phyloP scores from a whole-genome alignment of 2,329 filamentous ascomycete genomes.

The Fusarium phyllophilum region DNA sequence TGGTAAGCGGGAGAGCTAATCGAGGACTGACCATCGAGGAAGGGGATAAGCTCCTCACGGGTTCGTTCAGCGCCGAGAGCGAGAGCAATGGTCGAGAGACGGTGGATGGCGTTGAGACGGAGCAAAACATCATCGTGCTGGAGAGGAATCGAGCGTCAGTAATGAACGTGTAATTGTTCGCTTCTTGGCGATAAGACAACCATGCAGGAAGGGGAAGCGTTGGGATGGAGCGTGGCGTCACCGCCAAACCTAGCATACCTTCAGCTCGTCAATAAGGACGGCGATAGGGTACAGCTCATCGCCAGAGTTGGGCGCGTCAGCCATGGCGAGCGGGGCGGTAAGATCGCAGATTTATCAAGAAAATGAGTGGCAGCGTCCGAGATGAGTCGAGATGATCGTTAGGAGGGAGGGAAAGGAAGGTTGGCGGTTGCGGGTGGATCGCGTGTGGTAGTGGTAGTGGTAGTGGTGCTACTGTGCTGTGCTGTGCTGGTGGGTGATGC shows the following conservation, averaged over 20 bases:
- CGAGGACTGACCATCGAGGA: slow-evolving; percentile 86
- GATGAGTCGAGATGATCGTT: slow-evolving; percentile 35
- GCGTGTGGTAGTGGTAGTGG: slow-evolving; percentile 34
- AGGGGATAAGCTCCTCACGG: slow-evolving; percentile 97
- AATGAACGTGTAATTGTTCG: slow-evolving; percentile 39
- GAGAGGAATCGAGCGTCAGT: slow-evolving; percentile 33
- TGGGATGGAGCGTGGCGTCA: slow-evolving; percentile 38
- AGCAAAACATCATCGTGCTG: slow-evolving; percentile 99
- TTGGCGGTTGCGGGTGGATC: slow-evolving; percentile 44
- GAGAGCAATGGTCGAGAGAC: slow-evolving; percentile 96
- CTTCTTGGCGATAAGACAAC: slow-evolving; percentile 17
- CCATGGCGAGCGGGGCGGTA: slow-evolving; percentile 72
- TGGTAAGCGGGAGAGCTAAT: slow-evolving; percentile 32
- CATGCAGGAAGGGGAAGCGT: slow-evolving; percentile 15
- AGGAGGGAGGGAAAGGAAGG: slow-evolving; percentile 35
- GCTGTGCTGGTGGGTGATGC: slow-evolving; percentile 43
- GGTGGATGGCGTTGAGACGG: slow-evolving; percentile 97
- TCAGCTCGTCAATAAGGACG: slow-evolving; percentile 98
- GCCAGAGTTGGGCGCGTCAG: slow-evolving; percentile 86
- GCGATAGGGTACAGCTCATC: slow-evolving; percentile 99
- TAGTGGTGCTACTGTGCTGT: neutral
- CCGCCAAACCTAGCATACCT: slow-evolving; percentile 69
- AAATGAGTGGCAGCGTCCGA: slow-evolving; percentile 35
- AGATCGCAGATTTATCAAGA: slow-evolving; percentile 47
- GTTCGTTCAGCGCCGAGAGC: slow-evolving; percentile 96